These are phyloP conservation scores for Eutypella sp. DNA, from an alignment of 2,329 filamentous ascomycete genomes.

Conservation along the genomic window DNA sequence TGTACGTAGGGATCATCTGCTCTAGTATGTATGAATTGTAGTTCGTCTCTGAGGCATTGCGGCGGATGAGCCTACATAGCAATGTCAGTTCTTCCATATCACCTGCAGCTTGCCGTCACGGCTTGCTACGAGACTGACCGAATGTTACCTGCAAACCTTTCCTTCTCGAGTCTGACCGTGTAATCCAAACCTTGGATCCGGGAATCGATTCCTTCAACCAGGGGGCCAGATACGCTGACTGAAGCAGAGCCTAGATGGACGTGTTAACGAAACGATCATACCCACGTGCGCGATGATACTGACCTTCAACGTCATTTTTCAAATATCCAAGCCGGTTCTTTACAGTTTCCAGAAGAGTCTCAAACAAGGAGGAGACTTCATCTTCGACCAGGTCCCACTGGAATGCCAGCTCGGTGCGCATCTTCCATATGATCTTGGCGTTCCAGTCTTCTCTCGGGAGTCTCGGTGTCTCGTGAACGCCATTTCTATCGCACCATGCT, in stretches of 20 bases:
- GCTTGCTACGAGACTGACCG: conserved; percentile 11
- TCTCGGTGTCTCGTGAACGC: conserved; percentile 17
- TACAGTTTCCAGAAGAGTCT: conserved; percentile 8
- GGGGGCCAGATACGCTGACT: not conserved
- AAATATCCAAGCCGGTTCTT: not conserved
- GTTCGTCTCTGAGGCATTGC: conserved; percentile 2
- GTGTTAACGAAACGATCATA: no score
- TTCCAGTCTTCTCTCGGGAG: conserved; percentile 25
- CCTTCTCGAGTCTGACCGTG: conserved; percentile 7
- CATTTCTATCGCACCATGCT: conserved; percentile 25
- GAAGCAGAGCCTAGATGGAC: not conserved
- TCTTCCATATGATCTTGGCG: conserved; percentile 27
- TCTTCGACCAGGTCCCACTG: conserved; percentile 26
- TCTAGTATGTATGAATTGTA: not conserved
- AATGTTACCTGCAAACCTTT: conserved; percentile 10
- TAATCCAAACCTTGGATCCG: conserved; percentile 1
- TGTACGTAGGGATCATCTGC: conserved; percentile 1
- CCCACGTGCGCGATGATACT: not conserved
- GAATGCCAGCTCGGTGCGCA: conserved; percentile 23
- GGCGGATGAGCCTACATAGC: not conserved
- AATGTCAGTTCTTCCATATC: not conserved
- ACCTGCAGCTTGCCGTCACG: no score
- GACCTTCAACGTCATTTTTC: conserved; percentile 1
- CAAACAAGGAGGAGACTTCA: conserved; percentile 14
- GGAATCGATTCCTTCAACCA: not conserved